Evolutionary conservation across 2,329 filamentous ascomycete species (phyloP), one percentile per base, ranked within the genome.

Genomic region (Fusarium anthophilum): DNA sequence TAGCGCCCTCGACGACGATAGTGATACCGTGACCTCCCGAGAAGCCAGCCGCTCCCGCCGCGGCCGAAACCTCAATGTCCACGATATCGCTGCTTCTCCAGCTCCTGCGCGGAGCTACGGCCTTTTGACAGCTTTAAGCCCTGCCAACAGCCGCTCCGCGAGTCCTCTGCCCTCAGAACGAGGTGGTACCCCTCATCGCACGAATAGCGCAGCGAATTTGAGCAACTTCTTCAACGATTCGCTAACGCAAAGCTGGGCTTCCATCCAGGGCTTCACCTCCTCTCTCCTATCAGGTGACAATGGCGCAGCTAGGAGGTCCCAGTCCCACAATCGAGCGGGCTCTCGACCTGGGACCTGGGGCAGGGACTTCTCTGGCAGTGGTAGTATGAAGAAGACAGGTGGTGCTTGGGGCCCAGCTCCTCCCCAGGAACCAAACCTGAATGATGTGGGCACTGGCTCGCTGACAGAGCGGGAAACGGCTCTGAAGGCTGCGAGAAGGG

Each of bases 371-470:
- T 73, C 74, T 12, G 48, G 54, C 28, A 73, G 59, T 58, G 68
- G 62, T 51, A 59, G 58, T 43, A 69, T 61, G 35, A 75, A 63
- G 59, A 76, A 74, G 45, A 55, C 68, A 22, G 56, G 59, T 20
- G 70, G 60, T 37, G 80, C 80, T 22, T 90, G 89, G 88, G 88
- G 88, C 0, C 88, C 88, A 9, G 81, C 82, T n/a, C 85, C 85
- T 80, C 66, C 74, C 15, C 65, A 72, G 45, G 74, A 71, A 44
- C 85, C 86, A 5, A 80, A 80, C 10, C 78, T 86, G 32, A 80
- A 83, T 43, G 86, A 88, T 62, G 87, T 91, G 56, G 89, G 87
- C 2, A 84, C 86, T 18, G 90, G 89, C 14, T 88, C 87, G 45
- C 79, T 86, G 32, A 86, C 84, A 8, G 84, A 89, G 66, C 85